Percentiles rank a stretch among this genome's conserved stretches.
These are phyloP conservation scores for Coccomyxa sp. DNA, from an alignment of 139 green algal species.

Conservation along the genomic window DNA sequence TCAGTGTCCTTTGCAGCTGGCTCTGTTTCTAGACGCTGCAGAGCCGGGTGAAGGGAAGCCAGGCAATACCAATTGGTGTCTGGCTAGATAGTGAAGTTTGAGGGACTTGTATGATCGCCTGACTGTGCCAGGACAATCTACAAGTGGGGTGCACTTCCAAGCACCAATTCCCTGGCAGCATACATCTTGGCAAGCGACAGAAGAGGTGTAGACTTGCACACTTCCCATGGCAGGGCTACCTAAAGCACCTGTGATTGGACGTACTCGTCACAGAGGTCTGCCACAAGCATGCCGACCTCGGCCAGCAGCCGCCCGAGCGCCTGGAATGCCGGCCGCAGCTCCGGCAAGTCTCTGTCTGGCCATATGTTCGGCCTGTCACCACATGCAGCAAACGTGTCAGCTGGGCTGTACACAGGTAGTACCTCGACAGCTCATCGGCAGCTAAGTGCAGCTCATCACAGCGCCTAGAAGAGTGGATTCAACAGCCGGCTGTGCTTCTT, in stretches of 20 bases:
- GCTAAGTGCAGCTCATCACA: too few relatives aligned
- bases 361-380: slow-evolving; percentile 61
- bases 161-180: not conserved
- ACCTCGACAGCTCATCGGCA: not conserved
- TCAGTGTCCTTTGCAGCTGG: not conserved
- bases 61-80: not conserved
- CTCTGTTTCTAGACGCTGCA: not conserved
- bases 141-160: not conserved
- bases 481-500: not conserved
- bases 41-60: not conserved
- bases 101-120: too few relatives aligned
- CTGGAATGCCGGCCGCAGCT: slow-evolving; percentile 65
- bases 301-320: slow-evolving; percentile 50
- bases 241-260: not conserved
- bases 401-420: not conserved
- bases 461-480: too few relatives aligned
- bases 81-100: too few relatives aligned
- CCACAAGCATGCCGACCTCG: slow-evolving; percentile 45
- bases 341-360: slow-evolving; percentile 53
- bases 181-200: not conserved
- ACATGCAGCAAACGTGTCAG: not conserved
- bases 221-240: not conserved
- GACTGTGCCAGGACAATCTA: not conserved
- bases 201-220: not conserved
- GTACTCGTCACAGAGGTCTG: slow-evolving; percentile 40